Evolutionary conservation across 78 protist species (phyloP).

Genomic region (Dictyostelium citrinum): DNA sequence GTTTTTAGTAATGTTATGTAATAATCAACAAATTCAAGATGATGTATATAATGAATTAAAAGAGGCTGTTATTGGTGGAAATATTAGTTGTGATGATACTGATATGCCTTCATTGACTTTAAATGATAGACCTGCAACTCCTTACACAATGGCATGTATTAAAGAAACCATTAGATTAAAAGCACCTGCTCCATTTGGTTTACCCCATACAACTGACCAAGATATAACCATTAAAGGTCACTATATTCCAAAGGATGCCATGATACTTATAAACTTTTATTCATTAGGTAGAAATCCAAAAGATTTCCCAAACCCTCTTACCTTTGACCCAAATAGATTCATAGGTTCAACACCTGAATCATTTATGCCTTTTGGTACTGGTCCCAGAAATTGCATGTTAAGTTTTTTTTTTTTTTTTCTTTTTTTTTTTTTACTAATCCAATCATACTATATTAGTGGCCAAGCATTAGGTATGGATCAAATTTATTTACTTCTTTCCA

Average conservation of each 20-base stretch:
- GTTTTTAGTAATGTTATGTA: slow-evolving; percentile 23
- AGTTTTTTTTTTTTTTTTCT: neutral
- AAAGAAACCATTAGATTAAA: slow-evolving; percentile 35
- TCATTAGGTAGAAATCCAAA: neutral
- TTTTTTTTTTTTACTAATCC: neutral
- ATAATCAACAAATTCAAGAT: slow-evolving; percentile 13
- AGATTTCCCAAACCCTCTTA: neutral
- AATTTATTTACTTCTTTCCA: slow-evolving; percentile 11
- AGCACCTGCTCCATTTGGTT: slow-evolving; percentile 47
- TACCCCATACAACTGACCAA: slow-evolving; percentile 11
- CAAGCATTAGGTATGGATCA: slow-evolving; percentile 7
- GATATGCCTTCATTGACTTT: neutral
- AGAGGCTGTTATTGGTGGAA: too few relatives aligned
- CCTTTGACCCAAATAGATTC: slow-evolving; percentile 27
- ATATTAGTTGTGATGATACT: too few relatives aligned
- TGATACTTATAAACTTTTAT: neutral
- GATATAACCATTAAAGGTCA: neutral
- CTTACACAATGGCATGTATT: neutral
- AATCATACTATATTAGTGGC: neutral
- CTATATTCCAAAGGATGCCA: slow-evolving; percentile 37
- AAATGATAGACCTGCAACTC: neutral
- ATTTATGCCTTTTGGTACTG: slow-evolving; percentile 16
- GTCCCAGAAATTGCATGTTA: slow-evolving; percentile 22
- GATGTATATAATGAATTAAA: neutral
- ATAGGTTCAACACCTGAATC: neutral